phyloP scores from a whole-genome alignment of 129 eudicot species.

The Saposhnikovia divaricata region DNA sequence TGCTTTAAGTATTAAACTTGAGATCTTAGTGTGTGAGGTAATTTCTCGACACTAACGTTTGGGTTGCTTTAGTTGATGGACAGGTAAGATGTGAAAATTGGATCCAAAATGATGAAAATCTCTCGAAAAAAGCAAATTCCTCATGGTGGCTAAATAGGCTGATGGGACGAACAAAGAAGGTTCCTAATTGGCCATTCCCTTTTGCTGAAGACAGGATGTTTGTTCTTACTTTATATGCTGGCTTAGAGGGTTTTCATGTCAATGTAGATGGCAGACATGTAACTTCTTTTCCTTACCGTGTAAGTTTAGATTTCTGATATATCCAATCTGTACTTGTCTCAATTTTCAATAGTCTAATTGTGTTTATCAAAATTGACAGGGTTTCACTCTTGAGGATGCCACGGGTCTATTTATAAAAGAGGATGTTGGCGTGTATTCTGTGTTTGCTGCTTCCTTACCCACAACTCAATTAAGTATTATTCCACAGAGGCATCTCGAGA shows the following conservation, averaged over 20 bases:
- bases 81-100: not conserved
- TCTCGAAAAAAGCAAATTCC: not conserved
- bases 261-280: conserved; percentile 14
- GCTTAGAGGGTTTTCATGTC: conserved; percentile 12
- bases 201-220: conserved; percentile 7
- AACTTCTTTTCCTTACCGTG: conserved; percentile 7
- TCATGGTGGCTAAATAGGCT: conserved; percentile 8
- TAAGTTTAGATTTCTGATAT: not conserved
- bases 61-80: not conserved
- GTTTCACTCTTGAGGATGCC: conserved; percentile 10
- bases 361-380: not conserved
- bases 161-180: not conserved
- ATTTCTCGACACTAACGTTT: not conserved
- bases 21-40: not conserved
- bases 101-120: not conserved
- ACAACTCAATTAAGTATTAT: conserved; percentile 3
- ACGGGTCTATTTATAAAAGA: conserved; percentile 5
- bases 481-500: conserved; percentile 8
- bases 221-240: conserved; percentile 12
- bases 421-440: conserved; percentile 7
- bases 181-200: conserved; percentile 9
- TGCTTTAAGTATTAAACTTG: not conserved
- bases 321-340: not conserved
- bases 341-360: not conserved
- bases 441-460: conserved; percentile 10